Percentiles rank a stretch among this genome's conserved stretches.
These are phyloP conservation scores for Novymonas esmeraldas DNA, from an alignment of 208 protist genomes.

Conservation along the genomic window DNA sequence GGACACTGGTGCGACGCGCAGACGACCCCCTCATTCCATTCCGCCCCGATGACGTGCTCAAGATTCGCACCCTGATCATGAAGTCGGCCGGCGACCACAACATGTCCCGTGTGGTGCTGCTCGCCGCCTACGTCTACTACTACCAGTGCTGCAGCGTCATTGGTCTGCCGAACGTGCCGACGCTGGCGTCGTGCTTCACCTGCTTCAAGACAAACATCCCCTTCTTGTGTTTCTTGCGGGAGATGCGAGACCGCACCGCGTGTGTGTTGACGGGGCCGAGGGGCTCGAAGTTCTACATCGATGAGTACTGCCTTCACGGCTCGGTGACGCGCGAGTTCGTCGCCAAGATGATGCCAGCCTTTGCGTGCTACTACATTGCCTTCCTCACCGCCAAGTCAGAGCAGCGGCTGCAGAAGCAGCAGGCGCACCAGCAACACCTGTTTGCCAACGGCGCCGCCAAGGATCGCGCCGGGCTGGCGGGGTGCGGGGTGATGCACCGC, in stretches of 20 bases:
- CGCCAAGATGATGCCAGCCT: constrained; percentile 26
- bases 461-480: constrained; percentile 2
- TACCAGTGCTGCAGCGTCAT: constrained; percentile 47
- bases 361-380: constrained; percentile 36
- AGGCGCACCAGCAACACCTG: constrained; percentile 2
- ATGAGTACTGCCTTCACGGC: constrained; percentile 43
- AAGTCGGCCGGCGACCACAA: constrained; percentile 82
- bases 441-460: neutral
- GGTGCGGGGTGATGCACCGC: neutral
- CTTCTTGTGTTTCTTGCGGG: constrained; percentile 75
- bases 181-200: constrained; percentile 30
- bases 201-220: constrained; percentile 76
- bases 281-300: constrained; percentile 38
- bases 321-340: constrained; percentile 27
- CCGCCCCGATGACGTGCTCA: constrained; percentile 12
- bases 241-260: constrained; percentile 52
- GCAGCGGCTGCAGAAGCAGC: constrained; percentile 33
- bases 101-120: constrained; percentile 59
- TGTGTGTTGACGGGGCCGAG: constrained; percentile 25
- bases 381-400: constrained; percentile 36
- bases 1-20: constrained; percentile 1
- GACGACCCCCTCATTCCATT: constrained; percentile 8
- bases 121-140: constrained; percentile 56
- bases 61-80: constrained; percentile 62
- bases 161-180: constrained; percentile 33